These are phyloP conservation scores for Anethum foeniculum DNA, from an alignment of 140 eudicot species.

Conservation along the genomic window DNA sequence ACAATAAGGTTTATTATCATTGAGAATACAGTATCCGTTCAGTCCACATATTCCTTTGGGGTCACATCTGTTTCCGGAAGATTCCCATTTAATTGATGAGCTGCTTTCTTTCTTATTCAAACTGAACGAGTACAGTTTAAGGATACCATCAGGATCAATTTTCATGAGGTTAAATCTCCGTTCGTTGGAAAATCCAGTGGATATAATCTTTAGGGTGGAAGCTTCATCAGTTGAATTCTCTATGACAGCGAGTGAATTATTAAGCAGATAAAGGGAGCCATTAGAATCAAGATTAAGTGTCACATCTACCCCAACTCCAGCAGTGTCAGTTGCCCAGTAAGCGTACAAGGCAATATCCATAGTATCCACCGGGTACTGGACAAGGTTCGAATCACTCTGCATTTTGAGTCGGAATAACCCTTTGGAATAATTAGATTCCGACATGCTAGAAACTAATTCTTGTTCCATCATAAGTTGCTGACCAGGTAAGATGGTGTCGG, in stretches of 20 bases:
- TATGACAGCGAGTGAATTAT: no score
- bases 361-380: constrained; percentile 21
- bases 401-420: constrained; percentile 28
- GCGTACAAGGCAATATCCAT: neutral
- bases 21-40: constrained; percentile 25
- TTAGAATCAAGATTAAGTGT: constrained; percentile 16
- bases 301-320: neutral
- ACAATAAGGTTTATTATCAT: constrained; percentile 28
- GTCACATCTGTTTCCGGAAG: constrained; percentile 17
- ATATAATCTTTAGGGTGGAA: no score
- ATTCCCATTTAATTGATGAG: constrained; percentile 21
- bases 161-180: constrained; percentile 29
- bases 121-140: constrained; percentile 25
- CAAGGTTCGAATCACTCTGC: constrained; percentile 38
- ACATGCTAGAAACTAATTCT: constrained; percentile 26
- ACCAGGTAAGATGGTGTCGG: constrained; percentile 45
- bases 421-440: constrained; percentile 21
- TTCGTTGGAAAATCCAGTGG: no score
- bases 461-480: constrained; percentile 9
- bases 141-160: constrained; percentile 38
- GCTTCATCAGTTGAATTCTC: no score
- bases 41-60: constrained; percentile 44
- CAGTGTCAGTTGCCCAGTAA: constrained; percentile 17
- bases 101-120: neutral
- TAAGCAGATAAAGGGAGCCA: constrained; percentile 27